These are phyloP conservation scores for Phytomonas sp. DNA, from an alignment of 208 protist genomes.

Conservation along the genomic window DNA sequence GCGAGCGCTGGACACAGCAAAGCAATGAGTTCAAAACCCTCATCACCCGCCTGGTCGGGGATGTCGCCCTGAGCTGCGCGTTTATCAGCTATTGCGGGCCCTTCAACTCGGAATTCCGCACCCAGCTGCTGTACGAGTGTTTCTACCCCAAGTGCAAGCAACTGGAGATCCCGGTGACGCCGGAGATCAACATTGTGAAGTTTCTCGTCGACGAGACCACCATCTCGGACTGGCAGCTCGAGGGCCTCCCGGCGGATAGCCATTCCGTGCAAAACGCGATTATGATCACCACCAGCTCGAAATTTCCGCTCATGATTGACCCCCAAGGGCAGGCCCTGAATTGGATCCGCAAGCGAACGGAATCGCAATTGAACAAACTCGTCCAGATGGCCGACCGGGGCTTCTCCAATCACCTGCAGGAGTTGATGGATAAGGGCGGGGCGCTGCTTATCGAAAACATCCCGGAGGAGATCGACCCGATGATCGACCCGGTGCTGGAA, in stretches of 20 bases:
- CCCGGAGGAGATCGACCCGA: constrained; percentile 96
- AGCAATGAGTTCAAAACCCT: constrained; percentile 94
- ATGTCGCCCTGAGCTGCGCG: constrained; percentile 95
- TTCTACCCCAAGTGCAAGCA: constrained; percentile 91
- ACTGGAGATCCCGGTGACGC: constrained; percentile 86
- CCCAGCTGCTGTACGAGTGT: constrained; percentile 88
- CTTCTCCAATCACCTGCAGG: constrained; percentile 92
- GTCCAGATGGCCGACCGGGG: constrained; percentile 90
- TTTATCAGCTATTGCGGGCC: constrained; percentile 98
- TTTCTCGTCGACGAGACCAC: constrained; percentile 95
- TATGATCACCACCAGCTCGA: constrained; percentile 94
- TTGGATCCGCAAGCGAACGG: constrained; percentile 92
- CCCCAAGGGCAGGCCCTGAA: constrained; percentile 96
- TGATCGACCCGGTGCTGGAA: constrained; percentile 97
- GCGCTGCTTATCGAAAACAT: constrained; percentile 96
- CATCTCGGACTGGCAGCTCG: constrained; percentile 96
- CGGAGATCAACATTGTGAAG: constrained; percentile 92
- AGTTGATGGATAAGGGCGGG: constrained; percentile 85
- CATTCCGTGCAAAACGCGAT: constrained; percentile 99
- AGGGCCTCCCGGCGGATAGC: constrained; percentile 97
- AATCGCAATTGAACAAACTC: constrained; percentile 79
- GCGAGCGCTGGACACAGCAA: constrained; percentile 94
- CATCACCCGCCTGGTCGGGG: constrained; percentile 93
- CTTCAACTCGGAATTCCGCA: constrained; percentile 97
- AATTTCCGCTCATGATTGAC: constrained; percentile 97